Conservation (phyloP, 495 filamentous ascomycete species). For the Geoglossum glabrum region DNA sequence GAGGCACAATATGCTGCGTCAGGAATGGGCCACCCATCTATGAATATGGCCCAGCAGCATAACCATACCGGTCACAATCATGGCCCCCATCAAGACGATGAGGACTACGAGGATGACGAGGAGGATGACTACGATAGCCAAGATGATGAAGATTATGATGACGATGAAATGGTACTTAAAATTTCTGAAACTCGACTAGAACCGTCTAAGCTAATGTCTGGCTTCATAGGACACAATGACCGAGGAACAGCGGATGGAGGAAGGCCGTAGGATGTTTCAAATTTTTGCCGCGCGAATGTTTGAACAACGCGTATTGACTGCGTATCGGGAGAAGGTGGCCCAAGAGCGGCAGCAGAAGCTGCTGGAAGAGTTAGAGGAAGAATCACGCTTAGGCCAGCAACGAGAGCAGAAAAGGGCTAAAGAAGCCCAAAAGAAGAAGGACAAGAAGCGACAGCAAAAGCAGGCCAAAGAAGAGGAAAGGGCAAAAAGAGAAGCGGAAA, state of each 20-base stretch:
- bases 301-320: slow-evolving; percentile 89
- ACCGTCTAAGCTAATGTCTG: slow-evolving; percentile 12
- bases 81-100: slow-evolving; percentile 44
- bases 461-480: slow-evolving; percentile 78
- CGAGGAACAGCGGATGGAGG: slow-evolving; percentile 96
- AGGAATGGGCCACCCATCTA: slow-evolving; percentile 36
- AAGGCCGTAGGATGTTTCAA: slow-evolving; percentile 96
- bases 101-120: slow-evolving; percentile 62
- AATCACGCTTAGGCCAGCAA: slow-evolving; percentile 49
- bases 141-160: slow-evolving; percentile 70
- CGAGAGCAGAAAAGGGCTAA: slow-evolving; percentile 83
- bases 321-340: slow-evolving; percentile 90
- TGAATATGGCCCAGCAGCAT: slow-evolving; percentile 15
- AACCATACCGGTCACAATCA: slow-evolving; percentile 33
- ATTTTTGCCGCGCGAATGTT: slow-evolving; percentile 99
- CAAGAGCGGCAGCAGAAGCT: slow-evolving; percentile 80
- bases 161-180: slow-evolving; percentile 55
- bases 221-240: slow-evolving; percentile 70
- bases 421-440: slow-evolving; percentile 82
- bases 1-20: slow-evolving; percentile 53
- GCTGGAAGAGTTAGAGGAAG: slow-evolving; percentile 76
- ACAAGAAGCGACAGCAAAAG: slow-evolving; percentile 70
- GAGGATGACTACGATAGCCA: slow-evolving; percentile 80
- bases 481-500: slow-evolving; percentile 66
- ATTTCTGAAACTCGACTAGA: neutral